Conservation (phyloP, 495 filamentous ascomycete genomes). For the Lasiosphaeria ovina region DNA sequence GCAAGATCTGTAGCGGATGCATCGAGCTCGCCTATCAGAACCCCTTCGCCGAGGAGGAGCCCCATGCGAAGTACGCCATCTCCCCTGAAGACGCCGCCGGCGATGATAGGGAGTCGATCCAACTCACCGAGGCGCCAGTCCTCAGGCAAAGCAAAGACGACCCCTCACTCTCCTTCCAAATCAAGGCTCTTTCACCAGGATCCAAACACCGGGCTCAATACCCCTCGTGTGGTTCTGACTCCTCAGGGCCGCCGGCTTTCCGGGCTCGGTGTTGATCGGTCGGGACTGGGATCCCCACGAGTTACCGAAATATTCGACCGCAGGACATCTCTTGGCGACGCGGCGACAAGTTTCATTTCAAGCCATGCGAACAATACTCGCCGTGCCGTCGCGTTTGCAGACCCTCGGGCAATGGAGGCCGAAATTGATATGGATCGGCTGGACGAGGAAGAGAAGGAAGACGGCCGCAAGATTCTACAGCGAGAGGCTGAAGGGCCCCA, state of each 20-base stretch:
- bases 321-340: conserved; percentile 68
- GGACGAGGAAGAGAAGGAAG: conserved; percentile 61
- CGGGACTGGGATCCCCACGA: conserved; percentile 75
- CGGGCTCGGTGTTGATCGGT: conserved; percentile 70
- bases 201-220: conserved; percentile 54
- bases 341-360: conserved; percentile 60
- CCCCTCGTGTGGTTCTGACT: conserved; percentile 63
- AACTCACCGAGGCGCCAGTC: conserved; percentile 33
- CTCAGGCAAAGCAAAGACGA: conserved; percentile 22
- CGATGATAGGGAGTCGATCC: conserved; percentile 31
- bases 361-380: conserved; percentile 27
- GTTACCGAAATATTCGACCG: conserved; percentile 72
- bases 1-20: conserved; percentile 43
- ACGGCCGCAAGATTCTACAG: conserved; percentile 54
- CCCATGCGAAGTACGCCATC: conserved; percentile 9
- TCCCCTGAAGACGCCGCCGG: conserved; percentile 21
- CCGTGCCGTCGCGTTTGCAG: conserved; percentile 60
- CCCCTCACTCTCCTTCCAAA: conserved; percentile 27
- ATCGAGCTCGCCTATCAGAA: conserved; percentile 7
- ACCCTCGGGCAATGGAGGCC: conserved; percentile 62
- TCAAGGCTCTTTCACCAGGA: conserved; percentile 58
- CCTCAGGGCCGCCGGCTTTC: conserved; percentile 63
- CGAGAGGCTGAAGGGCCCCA: conserved; percentile 44
- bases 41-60: conserved; percentile 16
- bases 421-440: conserved; percentile 68